phyloP scores from a whole-genome alignment of 1,284 basidiomycete species.

The Sporisorium scitamineum region DNA sequence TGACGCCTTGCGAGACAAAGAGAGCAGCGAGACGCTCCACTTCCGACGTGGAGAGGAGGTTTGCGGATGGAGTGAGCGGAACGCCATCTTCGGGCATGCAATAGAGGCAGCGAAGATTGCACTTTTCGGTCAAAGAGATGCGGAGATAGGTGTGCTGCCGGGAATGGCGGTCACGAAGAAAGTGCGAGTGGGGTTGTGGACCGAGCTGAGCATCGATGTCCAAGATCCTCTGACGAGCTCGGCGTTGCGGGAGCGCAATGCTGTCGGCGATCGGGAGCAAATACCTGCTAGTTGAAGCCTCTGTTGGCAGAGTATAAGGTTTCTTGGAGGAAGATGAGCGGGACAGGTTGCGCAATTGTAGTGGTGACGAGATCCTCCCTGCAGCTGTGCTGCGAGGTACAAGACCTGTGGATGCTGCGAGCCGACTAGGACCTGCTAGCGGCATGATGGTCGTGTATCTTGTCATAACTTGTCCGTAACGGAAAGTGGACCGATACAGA shows the following conservation, averaged over 20 bases:
- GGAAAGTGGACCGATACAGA: neutral
- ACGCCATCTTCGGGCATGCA: slow-evolving; percentile 89
- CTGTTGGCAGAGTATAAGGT: slow-evolving; percentile 4
- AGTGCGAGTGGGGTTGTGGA: slow-evolving; percentile 21
- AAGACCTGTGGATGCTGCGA: slow-evolving; percentile 4
- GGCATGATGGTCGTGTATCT: slow-evolving; percentile 6
- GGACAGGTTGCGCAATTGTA: slow-evolving; percentile 14
- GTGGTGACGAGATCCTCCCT: neutral
- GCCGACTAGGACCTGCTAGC: slow-evolving; percentile 30
- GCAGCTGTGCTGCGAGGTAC: neutral
- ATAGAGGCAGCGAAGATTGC: slow-evolving; percentile 89
- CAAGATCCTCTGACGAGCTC: slow-evolving; percentile 35
- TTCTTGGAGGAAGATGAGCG: slow-evolving; percentile 8
- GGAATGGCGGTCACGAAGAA: slow-evolving; percentile 51
- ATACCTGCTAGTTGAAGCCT: neutral
- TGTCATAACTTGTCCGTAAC: neutral
- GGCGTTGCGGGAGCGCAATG: slow-evolving; percentile 10
- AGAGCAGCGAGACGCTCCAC: slow-evolving; percentile 77
- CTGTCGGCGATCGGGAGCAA: neutral
- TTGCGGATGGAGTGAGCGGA: slow-evolving; percentile 77
- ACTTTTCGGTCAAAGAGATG: slow-evolving; percentile 85
- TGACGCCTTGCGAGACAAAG: slow-evolving; percentile 82
- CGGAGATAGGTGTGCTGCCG: slow-evolving; percentile 81
- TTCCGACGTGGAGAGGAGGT: slow-evolving; percentile 82
- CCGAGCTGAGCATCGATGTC: slow-evolving; percentile 31